phyloP scores from a whole-genome alignment of 2,329 filamentous ascomycete species.

The Clonostachys solani region DNA sequence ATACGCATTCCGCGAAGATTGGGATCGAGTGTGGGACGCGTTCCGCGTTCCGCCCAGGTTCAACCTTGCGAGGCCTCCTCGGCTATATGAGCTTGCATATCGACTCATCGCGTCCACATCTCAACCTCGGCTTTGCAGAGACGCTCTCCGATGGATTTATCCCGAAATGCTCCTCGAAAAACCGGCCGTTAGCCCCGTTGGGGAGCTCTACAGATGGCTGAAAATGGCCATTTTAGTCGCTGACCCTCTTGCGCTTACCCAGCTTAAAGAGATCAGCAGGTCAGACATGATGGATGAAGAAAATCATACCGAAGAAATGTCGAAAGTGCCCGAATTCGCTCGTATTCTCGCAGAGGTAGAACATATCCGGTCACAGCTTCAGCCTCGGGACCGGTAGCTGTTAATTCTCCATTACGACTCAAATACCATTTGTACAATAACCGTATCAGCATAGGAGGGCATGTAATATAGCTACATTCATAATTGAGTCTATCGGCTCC shows the following conservation, averaged over 20 bases:
- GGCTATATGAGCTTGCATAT: conserved; percentile 53
- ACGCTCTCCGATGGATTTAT: conserved; percentile 47
- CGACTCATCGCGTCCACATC: conserved; percentile 36
- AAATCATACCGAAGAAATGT: background rate
- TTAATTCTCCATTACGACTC: too few relatives aligned
- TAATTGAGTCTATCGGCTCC: too few relatives aligned
- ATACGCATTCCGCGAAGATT: conserved; percentile 42
- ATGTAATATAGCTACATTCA: too few relatives aligned
- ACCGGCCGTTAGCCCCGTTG: conserved; percentile 38
- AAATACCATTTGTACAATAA: too few relatives aligned
- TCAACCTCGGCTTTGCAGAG: conserved; percentile 36
- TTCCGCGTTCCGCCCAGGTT: conserved; percentile 53
- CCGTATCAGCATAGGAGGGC: too few relatives aligned
- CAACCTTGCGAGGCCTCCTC: conserved; percentile 38
- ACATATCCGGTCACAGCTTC: too few relatives aligned
- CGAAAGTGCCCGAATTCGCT: background rate
- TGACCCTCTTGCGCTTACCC: conserved; percentile 26
- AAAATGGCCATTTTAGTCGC: conserved; percentile 50
- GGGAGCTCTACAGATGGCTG: conserved; percentile 40
- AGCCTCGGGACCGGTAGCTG: too few relatives aligned
- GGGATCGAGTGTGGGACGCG: conserved; percentile 54
- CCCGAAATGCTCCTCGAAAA: conserved; percentile 55
- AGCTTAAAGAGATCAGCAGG: too few relatives aligned
- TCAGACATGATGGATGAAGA: background rate
- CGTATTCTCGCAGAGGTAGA: too few relatives aligned